Base-by-base conservation (phyloP, 495 filamentous ascomycete genomes). In the Penicillium desertorum region DNA sequence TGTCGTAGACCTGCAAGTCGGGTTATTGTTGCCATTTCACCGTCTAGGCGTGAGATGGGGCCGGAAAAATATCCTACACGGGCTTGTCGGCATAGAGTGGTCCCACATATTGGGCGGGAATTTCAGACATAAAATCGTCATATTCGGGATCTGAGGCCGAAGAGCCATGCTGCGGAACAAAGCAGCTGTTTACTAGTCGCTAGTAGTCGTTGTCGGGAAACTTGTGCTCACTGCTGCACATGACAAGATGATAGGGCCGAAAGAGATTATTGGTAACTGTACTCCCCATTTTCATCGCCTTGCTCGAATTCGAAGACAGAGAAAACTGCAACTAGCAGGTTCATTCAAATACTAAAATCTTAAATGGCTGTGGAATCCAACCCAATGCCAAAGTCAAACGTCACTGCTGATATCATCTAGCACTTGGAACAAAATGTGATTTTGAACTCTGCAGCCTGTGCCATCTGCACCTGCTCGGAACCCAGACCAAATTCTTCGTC, bases 391-490 rank as follows among this genome's bases (percentile, higher is more conserved):
- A 53, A 37, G 65, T 71, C 51, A 74, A 8, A 66, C 53, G 22
- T 67, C 54, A 46, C 66, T 63, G 61, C 74, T 79, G 29, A 76
- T 75, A 47, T 79, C 76, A 61, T 77, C 74, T 58, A 79, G 44
- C 39, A 79, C 71, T 57, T 76, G 69, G 42, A 79, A 77, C 17
- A 79, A 50, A 14, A 77, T 46, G 22, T 74, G 68, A 48, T 77
- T 79, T 43, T 74, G 69, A 9, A 79, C 76, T 51, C 76, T 68
- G 60, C 74, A 79, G 27, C 71, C 74, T 59, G 73, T 70, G 10
- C 71, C 71, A 27, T 62, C 37, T 9, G 55, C 44, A 29, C 71
- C 65, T 29, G 64, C 64, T 29, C 62, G 63, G 57, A 77, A 77
- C 0, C 76, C 74, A 27, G 70, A 55, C 59, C 71, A 70, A 20